Conservation (phyloP, 2,329 filamentous ascomycete species). For the Pseudogymnoascus sp. region DNA sequence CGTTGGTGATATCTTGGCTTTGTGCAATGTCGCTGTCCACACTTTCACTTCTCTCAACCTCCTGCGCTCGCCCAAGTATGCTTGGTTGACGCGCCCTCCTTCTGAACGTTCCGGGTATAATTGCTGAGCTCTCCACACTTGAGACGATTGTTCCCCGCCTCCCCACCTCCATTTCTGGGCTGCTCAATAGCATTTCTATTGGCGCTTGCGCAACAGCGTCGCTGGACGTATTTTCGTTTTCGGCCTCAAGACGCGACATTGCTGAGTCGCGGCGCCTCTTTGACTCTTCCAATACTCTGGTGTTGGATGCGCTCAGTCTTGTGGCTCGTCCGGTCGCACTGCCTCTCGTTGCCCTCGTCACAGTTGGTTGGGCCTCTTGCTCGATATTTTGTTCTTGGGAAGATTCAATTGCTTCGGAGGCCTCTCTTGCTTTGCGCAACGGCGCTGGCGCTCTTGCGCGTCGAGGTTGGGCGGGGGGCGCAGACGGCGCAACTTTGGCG, state of each 20-base stretch:
- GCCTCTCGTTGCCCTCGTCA: neutral
- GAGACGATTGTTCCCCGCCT: neutral
- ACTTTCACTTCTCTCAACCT: constrained; percentile 4
- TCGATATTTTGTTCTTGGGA: constrained; percentile 29
- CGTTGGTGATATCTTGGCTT: constrained; percentile 8
- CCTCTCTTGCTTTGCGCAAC: neutral
- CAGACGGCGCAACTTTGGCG: constrained; percentile 27
- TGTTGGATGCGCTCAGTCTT: neutral
- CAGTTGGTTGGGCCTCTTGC: constrained; percentile 17
- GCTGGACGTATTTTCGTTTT: constrained; percentile 10
- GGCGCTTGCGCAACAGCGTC: constrained; percentile 17
- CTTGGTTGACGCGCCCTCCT: constrained; percentile 53
- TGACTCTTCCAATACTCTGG: constrained; percentile 3
- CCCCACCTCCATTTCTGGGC: constrained; percentile 23
- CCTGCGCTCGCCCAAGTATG: constrained; percentile 43
- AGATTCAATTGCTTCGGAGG: constrained; percentile 13
- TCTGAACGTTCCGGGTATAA: constrained; percentile 48
- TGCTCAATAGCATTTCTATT: constrained; percentile 22
- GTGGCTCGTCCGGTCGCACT: neutral
- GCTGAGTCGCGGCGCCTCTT: constrained; percentile 7
- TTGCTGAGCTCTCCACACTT: constrained; percentile 37
- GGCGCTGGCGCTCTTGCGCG: constrained; percentile 12
- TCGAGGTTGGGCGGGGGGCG: constrained; percentile 16
- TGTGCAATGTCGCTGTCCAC: constrained; percentile 10
- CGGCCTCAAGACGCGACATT: constrained; percentile 9